Base-by-base conservation (phyloP, 306 rosid genomes). In the Mimosa bimucronata region DNA sequence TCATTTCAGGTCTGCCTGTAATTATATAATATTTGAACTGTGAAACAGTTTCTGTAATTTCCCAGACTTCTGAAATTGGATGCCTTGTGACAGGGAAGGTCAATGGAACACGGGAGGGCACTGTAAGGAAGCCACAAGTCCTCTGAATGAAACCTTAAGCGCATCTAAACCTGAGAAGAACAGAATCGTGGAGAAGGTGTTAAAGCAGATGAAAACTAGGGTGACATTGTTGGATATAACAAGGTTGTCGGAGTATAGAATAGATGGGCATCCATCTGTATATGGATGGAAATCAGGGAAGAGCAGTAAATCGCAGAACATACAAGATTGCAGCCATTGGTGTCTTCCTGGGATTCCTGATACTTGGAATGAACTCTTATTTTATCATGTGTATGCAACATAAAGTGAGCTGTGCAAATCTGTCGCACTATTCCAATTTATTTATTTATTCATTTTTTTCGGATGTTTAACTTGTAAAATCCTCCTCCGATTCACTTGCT, bases 291-390 rank as follows among this genome's bases (percentile, higher is more conserved):
- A 81, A 74, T 16, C 73, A 37, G 69, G 76, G 2, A 87, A 87
- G 55, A 58, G 73, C 8, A 64, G 46, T 44, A 42, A 19, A 74
- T 67, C 88, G 11, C 82, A 86, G 9, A 72, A 66, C 11, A 50
- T 84, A 86, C 94, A 93, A 87, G 99, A 95, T 79, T 95, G 98
- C 79, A 95, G 98, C 81, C 98, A 91, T 85, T 95, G 98, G 98
- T 95, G 98, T 74, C 94, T 92, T 84, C 98, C 98, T 28, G 98
- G 98, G 34, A 93, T 95, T 77, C 97, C 98, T 19, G 99, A 93
- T 84, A 60, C 87, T 53, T 90, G 99, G 99, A 95, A 95, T 75
- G 92, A 90, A 57, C 61, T 95, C 38, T 71, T 91, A 87, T 91
- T 85, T 78, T 84, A 86, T 85, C 88, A 88, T 79, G 75, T 95